Evolutionary conservation across 495 filamentous ascomycete species (phyloP).

Genomic region (Penicillium cosmopolitanum): DNA sequence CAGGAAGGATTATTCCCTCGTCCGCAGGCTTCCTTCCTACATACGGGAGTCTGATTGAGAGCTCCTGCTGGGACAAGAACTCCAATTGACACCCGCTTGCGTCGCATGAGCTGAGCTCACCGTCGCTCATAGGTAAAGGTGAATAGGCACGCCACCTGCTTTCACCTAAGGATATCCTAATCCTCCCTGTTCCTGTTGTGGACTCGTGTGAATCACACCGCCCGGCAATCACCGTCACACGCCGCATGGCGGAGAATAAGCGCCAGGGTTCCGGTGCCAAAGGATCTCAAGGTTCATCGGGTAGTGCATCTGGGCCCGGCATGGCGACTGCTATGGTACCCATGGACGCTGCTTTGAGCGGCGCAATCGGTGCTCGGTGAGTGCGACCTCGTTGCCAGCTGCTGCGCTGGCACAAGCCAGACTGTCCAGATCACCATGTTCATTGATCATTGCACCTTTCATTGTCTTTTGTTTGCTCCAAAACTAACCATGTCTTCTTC

Average conservation of each 20-base stretch:
- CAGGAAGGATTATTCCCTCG: neutral
- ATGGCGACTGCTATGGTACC: constrained; percentile 49
- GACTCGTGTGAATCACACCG: constrained; percentile 22
- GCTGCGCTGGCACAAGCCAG: neutral
- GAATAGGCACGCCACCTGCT: neutral
- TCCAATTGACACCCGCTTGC: neutral
- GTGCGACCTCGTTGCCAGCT: constrained; percentile 7
- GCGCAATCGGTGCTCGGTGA: constrained; percentile 58
- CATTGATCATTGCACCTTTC: neutral
- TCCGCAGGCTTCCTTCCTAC: neutral
- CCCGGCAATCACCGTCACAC: constrained; percentile 17
- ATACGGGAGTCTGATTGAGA: neutral
- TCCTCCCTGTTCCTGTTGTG: neutral
- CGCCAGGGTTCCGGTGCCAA: constrained; percentile 50
- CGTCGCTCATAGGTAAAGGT: neutral
- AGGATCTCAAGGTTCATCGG: constrained; percentile 35
- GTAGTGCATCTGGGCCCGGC: constrained; percentile 31
- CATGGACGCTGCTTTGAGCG: constrained; percentile 51
- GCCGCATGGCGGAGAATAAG: constrained; percentile 50
- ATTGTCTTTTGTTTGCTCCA: neutral
- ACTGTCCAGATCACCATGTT: constrained; percentile 1
- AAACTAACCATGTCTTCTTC: constrained; percentile 6
- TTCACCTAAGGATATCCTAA: neutral
- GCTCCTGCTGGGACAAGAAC: neutral
- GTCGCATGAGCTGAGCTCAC: neutral